These are phyloP conservation scores for Cadophora gregata DNA, from an alignment of 2,329 filamentous ascomycete genomes.

Conservation along the genomic window DNA sequence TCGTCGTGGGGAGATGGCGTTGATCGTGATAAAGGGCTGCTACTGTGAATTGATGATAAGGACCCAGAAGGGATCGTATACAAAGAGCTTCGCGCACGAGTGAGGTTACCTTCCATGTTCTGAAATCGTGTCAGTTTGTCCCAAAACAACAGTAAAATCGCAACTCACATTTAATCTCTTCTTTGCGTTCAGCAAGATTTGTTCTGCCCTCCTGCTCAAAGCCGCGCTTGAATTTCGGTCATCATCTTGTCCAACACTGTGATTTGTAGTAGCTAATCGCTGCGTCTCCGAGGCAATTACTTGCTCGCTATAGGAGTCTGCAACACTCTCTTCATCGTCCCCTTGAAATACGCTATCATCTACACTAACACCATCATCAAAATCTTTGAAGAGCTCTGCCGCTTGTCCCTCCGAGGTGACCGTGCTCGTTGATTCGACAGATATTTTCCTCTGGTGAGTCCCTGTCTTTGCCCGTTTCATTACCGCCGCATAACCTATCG, in stretches of 20 bases:
- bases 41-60: conserved; percentile 50
- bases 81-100: conserved; percentile 74
- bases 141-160: background rate
- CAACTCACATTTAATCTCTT: conserved; percentile 78
- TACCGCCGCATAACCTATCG: conserved; percentile 51
- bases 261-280: conserved; percentile 35
- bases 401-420: conserved; percentile 57
- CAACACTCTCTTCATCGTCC: conserved; percentile 71
- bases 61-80: conserved; percentile 57
- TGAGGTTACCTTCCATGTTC: conserved; percentile 94
- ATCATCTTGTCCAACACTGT: conserved; percentile 53
- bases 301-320: conserved; percentile 44
- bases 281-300: conserved; percentile 40
- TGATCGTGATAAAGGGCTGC: conserved; percentile 46
- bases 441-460: conserved; percentile 57
- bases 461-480: conserved; percentile 53
- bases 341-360: conserved; percentile 71
- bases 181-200: conserved; percentile 93
- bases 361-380: conserved; percentile 66
- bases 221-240: conserved; percentile 74
- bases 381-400: conserved; percentile 59
- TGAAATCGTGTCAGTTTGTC: conserved; percentile 47
- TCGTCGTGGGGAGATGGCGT: conserved; percentile 42
- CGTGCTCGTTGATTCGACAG: conserved; percentile 66
- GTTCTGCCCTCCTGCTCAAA: conserved; percentile 81